Conservation (phyloP, 1,139 yeast genomes). For the Nakaseomyces kungkrabaensis region DNA sequence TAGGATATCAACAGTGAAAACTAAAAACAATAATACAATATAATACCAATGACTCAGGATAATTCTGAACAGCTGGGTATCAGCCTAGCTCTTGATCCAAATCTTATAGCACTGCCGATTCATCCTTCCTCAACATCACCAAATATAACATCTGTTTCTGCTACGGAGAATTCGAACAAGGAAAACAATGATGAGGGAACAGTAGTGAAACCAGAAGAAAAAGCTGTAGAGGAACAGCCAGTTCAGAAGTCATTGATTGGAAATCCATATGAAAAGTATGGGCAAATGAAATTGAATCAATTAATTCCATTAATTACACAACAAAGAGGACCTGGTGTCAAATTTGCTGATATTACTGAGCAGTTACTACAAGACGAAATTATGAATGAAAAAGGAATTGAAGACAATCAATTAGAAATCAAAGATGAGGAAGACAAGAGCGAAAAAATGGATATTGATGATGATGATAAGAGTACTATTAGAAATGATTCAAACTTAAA, state of each 20-base stretch:
- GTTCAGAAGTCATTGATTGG: constrained; percentile 12
- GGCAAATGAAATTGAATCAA: constrained; percentile 25
- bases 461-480: constrained; percentile 4
- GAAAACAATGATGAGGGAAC: neutral
- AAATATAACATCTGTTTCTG: neutral
- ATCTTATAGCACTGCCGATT: constrained; percentile 15
- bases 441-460: constrained; percentile 8
- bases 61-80: constrained; percentile 28
- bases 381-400: constrained; percentile 6
- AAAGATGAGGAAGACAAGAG: constrained; percentile 6
- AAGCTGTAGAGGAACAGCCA: constrained; percentile 1
- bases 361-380: constrained; percentile 42
- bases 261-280: constrained; percentile 27
- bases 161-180: neutral
- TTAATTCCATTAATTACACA: constrained; percentile 26
- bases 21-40: neutral
- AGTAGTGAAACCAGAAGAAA: neutral
- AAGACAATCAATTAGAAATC: constrained; percentile 8
- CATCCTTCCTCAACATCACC: constrained; percentile 4
- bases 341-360: constrained; percentile 41
- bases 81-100: constrained; percentile 26
- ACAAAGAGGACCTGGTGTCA: constrained; percentile 22
- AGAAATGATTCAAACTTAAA: neutral
- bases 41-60: neutral
- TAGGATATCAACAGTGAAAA: too few relatives aligned